phyloP scores from a whole-genome alignment of 2,329 filamentous ascomycete genomes.

The Xenoacremonium recifei region DNA sequence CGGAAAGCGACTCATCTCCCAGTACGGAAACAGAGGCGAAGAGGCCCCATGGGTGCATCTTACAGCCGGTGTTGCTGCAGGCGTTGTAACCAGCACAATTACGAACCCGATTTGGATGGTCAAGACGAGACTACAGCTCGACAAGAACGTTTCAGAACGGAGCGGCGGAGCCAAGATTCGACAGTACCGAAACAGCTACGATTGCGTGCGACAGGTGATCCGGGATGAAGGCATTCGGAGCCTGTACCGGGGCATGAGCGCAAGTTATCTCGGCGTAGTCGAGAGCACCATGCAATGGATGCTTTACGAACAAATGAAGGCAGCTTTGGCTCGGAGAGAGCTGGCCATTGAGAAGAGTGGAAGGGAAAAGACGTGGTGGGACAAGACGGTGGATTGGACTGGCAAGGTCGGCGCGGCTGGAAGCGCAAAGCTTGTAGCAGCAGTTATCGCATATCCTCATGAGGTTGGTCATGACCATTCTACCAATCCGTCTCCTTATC shows the following conservation, averaged over 20 bases:
- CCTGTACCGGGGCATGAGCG: conserved; percentile 86
- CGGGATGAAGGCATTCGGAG: conserved; percentile 77
- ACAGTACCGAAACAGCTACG: conserved; percentile 82
- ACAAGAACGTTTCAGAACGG: conserved; percentile 74
- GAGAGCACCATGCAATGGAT: conserved; percentile 94
- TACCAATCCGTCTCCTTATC: not conserved
- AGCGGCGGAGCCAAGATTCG: conserved; percentile 54
- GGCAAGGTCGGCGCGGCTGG: conserved; percentile 79
- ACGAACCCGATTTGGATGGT: conserved; percentile 97
- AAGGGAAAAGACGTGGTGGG: conserved; percentile 65
- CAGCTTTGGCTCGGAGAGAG: conserved; percentile 64
- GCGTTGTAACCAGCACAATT: conserved; percentile 82
- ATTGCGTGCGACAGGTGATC: conserved; percentile 82
- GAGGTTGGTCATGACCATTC: conserved; percentile 69
- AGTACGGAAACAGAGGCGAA: conserved; percentile 68
- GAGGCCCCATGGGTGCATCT: conserved; percentile 77
- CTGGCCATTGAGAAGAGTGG: conserved; percentile 56
- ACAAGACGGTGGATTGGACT: conserved; percentile 72
- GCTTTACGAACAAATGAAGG: conserved; percentile 90
- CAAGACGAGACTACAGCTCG: conserved; percentile 88
- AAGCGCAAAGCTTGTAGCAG: conserved; percentile 80
- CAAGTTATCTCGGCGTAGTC: conserved; percentile 85
- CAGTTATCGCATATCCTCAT: conserved; percentile 85
- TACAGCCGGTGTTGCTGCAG: conserved; percentile 71
- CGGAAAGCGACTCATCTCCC: conserved; percentile 77